phyloP scores from a whole-genome alignment of 306 rosid genomes.

The Abrus precatorius region DNA sequence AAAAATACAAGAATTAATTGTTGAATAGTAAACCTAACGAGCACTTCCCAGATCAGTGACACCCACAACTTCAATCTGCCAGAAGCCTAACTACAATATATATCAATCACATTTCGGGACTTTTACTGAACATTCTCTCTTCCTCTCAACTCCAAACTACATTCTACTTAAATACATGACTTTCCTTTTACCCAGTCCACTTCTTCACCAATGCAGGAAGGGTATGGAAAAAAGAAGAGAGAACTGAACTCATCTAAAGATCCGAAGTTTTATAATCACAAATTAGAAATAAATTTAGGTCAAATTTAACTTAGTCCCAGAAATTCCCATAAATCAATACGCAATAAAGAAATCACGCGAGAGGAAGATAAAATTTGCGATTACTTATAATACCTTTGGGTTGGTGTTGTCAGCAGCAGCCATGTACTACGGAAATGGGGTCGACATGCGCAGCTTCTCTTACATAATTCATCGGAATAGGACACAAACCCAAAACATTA shows the following conservation, averaged over 20 bases:
- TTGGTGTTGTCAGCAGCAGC: conserved; percentile 51
- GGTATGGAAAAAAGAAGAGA: neutral
- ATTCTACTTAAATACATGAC: neutral
- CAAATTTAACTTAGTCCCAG: neutral
- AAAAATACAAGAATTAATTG: too few relatives aligned
- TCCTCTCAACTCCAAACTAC: conserved; percentile 6
- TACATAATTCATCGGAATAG: conserved; percentile 58
- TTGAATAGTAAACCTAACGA: too few relatives aligned
- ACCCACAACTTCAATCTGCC: conserved; percentile 30
- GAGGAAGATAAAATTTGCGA: neutral
- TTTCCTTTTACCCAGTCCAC: conserved; percentile 17
- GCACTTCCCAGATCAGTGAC: neutral
- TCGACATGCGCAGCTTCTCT: conserved; percentile 35
- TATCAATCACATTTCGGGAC: neutral
- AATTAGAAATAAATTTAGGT: neutral
- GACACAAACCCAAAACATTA: conserved; percentile 4
- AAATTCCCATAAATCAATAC: neutral
- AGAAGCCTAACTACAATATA: conserved; percentile 20
- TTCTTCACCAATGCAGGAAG: conserved; percentile 9
- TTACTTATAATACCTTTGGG: conserved; percentile 47
- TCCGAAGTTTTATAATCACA: neutral
- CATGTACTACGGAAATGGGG: conserved; percentile 53
- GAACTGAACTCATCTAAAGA: neutral
- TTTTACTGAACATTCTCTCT: neutral
- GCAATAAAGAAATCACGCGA: neutral